These are phyloP conservation scores for Mortierella sp. DNA, from an alignment of 371 early-diverging fungal genomes.

Conservation along the genomic window DNA sequence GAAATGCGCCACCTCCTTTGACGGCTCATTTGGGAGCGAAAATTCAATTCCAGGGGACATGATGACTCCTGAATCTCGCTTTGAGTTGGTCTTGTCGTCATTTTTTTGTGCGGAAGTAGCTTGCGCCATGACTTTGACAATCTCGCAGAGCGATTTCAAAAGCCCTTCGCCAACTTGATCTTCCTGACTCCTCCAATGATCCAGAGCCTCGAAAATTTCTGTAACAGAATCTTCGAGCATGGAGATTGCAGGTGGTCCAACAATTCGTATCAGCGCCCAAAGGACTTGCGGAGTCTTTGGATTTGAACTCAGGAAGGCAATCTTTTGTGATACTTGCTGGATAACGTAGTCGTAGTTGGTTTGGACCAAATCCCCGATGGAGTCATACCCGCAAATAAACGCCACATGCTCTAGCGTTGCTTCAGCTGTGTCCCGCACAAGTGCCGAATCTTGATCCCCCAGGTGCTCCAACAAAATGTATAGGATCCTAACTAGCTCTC, in stretches of 20 bases:
- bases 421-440: conserved; percentile 47
- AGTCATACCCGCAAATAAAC: conserved; percentile 28
- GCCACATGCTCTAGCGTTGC: conserved; percentile 48
- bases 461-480: conserved; percentile 49
- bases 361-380: conserved; percentile 49
- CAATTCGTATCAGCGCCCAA: conserved; percentile 45
- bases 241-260: conserved; percentile 44
- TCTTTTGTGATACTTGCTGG: conserved; percentile 55
- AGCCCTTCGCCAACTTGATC: conserved; percentile 49
- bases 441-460: conserved; percentile 44
- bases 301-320: conserved; percentile 47
- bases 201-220: conserved; percentile 50
- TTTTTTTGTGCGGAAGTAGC: background rate
- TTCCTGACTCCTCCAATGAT: conserved; percentile 49
- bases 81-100: background rate
- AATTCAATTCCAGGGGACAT: conserved; percentile 5
- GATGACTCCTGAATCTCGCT: conserved; percentile 19
- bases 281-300: conserved; percentile 56
- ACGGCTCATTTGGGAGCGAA: conserved; percentile 11
- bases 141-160: conserved; percentile 42
- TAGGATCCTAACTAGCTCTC: conserved; percentile 40
- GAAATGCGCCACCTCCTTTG: conserved; percentile 36
- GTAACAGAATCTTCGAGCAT: conserved; percentile 56
- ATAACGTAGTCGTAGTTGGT: conserved; percentile 56
- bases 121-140: conserved; percentile 41